phyloP scores from a whole-genome alignment of 164 flowering plant species.

The Vitis rotundifolia region DNA sequence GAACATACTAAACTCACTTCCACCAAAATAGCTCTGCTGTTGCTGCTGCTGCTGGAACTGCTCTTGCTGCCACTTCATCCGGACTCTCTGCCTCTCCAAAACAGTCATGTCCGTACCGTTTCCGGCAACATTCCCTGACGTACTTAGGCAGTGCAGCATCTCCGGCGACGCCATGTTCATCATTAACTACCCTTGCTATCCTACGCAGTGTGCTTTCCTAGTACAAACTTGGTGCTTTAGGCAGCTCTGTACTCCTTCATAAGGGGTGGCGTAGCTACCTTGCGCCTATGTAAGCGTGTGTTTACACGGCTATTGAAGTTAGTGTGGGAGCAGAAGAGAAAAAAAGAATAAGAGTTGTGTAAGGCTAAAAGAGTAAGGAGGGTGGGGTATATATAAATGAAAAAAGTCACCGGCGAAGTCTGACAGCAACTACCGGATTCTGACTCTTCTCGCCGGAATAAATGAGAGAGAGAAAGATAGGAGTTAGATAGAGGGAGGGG shows the following conservation, averaged over 20 bases:
- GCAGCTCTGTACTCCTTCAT: no score
- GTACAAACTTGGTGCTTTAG: no score
- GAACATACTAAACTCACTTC: constrained; percentile 31
- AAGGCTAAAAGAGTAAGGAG: neutral
- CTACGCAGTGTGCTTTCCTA: no score
- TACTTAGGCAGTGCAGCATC: constrained; percentile 51
- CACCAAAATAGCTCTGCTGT: constrained; percentile 25
- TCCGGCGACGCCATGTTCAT: constrained; percentile 45
- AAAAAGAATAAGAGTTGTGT: constrained; percentile 1
- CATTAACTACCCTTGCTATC: neutral
- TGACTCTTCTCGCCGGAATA: constrained; percentile 31
- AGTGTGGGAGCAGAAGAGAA: neutral
- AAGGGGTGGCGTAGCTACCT: no score
- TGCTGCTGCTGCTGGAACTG: constrained; percentile 20
- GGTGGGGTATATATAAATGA: constrained; percentile 20
- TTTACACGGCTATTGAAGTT: no score
- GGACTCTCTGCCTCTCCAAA: constrained; percentile 58
- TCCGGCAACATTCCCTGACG: constrained; percentile 27
- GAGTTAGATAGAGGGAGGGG: constrained; percentile 11
- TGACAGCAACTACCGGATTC: constrained; percentile 21
- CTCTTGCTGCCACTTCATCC: constrained; percentile 55
- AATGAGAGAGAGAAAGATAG: constrained; percentile 15
- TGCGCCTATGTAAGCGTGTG: no score
- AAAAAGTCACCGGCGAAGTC: constrained; percentile 12
- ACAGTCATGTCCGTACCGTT: constrained; percentile 47